phyloP scores from a whole-genome alignment of 1,284 basidiomycete genomes.

The Pterula multifida region DNA sequence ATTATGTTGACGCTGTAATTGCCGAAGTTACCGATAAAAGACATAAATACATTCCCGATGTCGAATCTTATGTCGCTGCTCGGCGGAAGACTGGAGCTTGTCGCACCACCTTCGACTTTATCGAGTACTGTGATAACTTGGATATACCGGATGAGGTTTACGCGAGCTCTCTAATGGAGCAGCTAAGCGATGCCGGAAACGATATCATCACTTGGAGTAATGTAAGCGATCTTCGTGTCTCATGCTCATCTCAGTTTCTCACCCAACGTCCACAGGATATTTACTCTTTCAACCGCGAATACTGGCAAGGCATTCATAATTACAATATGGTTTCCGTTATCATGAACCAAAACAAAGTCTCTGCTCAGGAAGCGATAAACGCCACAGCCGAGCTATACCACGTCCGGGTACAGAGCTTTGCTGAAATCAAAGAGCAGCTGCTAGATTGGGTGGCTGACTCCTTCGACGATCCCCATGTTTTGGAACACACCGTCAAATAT shows the following conservation, averaged over 20 bases:
- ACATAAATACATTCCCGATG: background rate
- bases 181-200: slow-evolving; percentile 1
- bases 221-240: background rate
- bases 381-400: background rate
- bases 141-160: background rate
- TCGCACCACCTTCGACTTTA: background rate
- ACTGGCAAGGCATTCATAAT: slow-evolving; percentile 1
- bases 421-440: background rate
- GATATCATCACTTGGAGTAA: slow-evolving; percentile 1
- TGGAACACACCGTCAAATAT: background rate
- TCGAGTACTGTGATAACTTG: slow-evolving; percentile 1
- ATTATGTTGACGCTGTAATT: background rate
- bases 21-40: background rate
- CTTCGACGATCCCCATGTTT: background rate
- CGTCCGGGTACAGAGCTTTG: background rate
- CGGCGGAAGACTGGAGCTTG: background rate
- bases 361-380: background rate
- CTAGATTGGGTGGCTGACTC: background rate
- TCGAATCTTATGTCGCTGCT: slow-evolving; percentile 1
- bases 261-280: background rate
- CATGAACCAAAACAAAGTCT: background rate
- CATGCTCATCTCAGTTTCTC: background rate
- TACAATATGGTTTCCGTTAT: slow-evolving; percentile 1
- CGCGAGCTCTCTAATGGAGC: background rate
- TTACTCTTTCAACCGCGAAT: background rate